phyloP scores from a whole-genome alignment of 2,329 filamentous ascomycete species.

The Aspergillus carbonarius region DNA sequence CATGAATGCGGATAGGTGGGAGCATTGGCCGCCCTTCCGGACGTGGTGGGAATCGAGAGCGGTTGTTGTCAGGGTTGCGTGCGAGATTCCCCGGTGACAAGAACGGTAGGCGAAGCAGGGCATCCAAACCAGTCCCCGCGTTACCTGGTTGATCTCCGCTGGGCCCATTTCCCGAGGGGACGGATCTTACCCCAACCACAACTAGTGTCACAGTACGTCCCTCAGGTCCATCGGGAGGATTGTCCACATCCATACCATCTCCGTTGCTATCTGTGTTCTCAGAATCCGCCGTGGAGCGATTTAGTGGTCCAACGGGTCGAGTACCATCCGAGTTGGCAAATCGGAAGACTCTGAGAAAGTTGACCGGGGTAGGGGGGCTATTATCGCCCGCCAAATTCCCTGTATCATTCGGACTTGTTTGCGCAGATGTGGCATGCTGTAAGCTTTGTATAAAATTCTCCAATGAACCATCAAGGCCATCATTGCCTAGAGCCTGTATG shows the following conservation, averaged over 20 bases:
- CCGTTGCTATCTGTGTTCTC: slow-evolving; percentile 24
- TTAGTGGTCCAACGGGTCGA: slow-evolving; percentile 21
- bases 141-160: slow-evolving; percentile 47
- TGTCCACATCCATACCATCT: slow-evolving; percentile 43
- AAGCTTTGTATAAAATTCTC: slow-evolving; percentile 63
- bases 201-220: slow-evolving; percentile 67
- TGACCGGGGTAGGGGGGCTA: slow-evolving; percentile 56
- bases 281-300: slow-evolving; percentile 25
- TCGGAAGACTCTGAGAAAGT: slow-evolving; percentile 68
- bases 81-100: slow-evolving; percentile 45
- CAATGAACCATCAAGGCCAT: slow-evolving; percentile 61
- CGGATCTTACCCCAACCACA: slow-evolving; percentile 67
- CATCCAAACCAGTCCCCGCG: slow-evolving; percentile 44
- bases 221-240: slow-evolving; percentile 43
- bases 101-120: slow-evolving; percentile 47
- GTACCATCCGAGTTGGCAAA: slow-evolving; percentile 56
- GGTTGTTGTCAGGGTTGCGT: slow-evolving; percentile 44
- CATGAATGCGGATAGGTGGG: slow-evolving; percentile 54
- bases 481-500: slow-evolving; percentile 54
- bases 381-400: slow-evolving; percentile 36
- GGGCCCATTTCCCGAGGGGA: slow-evolving; percentile 54
- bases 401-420: slow-evolving; percentile 43
- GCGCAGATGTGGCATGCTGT: slow-evolving; percentile 60
- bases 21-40: slow-evolving; percentile 57
- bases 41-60: slow-evolving; percentile 53